A percentile compares a stretch with the other conserved stretches of the same genome.
Conservation (phyloP, 192 early-diverging fungal genomes). For the Podochytrium sp. region DNA sequence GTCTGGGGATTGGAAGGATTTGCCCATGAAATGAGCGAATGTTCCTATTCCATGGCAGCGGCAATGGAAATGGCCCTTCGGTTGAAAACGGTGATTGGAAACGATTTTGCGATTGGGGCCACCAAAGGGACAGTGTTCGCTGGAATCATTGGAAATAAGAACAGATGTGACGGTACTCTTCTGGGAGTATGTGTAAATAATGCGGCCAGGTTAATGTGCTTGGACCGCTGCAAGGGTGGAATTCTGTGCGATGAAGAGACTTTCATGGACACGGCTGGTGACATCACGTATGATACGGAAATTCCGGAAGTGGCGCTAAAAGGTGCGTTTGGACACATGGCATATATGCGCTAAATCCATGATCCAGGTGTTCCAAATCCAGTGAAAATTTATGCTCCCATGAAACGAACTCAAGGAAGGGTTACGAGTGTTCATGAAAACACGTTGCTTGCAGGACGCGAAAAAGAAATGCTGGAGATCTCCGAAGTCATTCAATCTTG, state of each 20-base stretch:
- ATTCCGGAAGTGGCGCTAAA: conserved; percentile 24
- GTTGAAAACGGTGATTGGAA: not conserved
- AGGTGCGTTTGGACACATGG: not conserved
- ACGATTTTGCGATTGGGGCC: conserved; percentile 6
- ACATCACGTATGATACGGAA: conserved; percentile 16
- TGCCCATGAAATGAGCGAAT: conserved; percentile 31
- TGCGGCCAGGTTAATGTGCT: conserved; percentile 42
- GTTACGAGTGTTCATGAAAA: not conserved
- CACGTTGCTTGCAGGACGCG: not conserved
- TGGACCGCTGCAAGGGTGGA: conserved; percentile 22
- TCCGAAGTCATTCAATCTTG: not conserved
- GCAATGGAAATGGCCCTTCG: conserved; percentile 5
- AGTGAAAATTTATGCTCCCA: conserved; percentile 22
- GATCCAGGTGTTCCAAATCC: conserved; percentile 10
- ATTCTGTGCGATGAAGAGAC: conserved; percentile 28
- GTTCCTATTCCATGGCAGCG: conserved; percentile 1
- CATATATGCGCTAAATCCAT: not conserved
- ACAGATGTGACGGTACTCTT: conserved; percentile 35
- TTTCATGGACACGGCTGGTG: conserved; percentile 17
- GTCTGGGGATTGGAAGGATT: conserved; percentile 26
- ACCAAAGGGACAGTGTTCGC: conserved; percentile 23
- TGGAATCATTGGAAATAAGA: conserved; percentile 19
- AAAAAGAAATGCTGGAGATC: conserved; percentile 4
- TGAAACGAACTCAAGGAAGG: not conserved
- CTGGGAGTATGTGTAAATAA: conserved; percentile 42